A percentile compares a stretch with the other conserved stretches of the same genome.
Conservation (phyloP, 1,139 yeast species). For the Saccharomycopsis hybrid region DNA sequence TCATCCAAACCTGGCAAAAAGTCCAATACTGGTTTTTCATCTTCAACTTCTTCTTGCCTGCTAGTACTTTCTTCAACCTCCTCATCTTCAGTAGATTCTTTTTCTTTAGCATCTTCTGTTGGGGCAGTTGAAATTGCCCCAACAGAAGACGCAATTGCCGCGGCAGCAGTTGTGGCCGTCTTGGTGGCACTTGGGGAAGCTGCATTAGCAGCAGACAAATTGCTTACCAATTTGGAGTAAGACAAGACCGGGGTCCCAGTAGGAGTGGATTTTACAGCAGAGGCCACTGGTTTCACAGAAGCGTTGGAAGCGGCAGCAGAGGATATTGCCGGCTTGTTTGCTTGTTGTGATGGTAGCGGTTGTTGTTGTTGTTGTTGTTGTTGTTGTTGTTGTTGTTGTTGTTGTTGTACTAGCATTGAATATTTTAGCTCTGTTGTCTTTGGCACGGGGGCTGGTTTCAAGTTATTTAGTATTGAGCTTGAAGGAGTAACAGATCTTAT, state of each 20-base stretch:
- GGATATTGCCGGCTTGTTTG: constrained; percentile 17
- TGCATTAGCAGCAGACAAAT: constrained; percentile 4
- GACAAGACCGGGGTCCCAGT: constrained; percentile 11
- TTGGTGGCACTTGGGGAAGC: neutral
- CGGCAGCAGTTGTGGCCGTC: neutral
- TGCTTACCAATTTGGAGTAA: constrained; percentile 16
- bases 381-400: neutral
- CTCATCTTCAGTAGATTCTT: constrained; percentile 3
- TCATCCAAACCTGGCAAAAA: constrained; percentile 37
- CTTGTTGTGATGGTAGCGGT: neutral
- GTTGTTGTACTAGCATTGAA: constrained; percentile 37
- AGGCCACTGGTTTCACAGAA: constrained; percentile 20
- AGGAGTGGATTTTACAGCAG: constrained; percentile 21
- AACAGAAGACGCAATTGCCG: neutral
- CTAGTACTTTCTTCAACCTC: neutral
- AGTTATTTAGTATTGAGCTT: constrained; percentile 22
- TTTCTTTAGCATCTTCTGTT: neutral
- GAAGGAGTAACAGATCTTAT: constrained; percentile 10
- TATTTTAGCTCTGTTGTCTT: constrained; percentile 59
- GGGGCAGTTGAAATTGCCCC: neutral
- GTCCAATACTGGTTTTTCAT: constrained; percentile 5
- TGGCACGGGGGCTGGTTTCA: constrained; percentile 70
- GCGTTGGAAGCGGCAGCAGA: constrained; percentile 10
- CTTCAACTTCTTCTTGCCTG: neutral
- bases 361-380: neutral